phyloP scores from a whole-genome alignment of 2,329 filamentous ascomycete genomes.

The Xenoacremonium recifei region DNA sequence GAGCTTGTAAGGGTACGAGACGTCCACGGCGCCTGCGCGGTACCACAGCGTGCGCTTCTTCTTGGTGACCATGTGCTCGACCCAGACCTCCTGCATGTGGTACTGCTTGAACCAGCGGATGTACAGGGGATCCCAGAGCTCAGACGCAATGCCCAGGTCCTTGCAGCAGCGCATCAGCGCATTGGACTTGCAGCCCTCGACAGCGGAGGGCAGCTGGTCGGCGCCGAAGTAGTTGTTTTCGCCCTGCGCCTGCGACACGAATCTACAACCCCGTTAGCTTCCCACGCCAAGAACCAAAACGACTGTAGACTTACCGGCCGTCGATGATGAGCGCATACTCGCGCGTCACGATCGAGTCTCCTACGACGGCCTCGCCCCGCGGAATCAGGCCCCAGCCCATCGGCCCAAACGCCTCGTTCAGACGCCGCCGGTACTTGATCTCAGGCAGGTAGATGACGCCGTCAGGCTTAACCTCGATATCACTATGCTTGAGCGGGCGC shows the following conservation, averaged over 20 bases:
- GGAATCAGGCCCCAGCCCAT: slow-evolving; percentile 95
- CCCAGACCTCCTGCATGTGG: slow-evolving; percentile 78
- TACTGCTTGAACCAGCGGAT: slow-evolving; percentile 78
- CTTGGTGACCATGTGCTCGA: slow-evolving; percentile 83
- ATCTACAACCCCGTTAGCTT: slow-evolving; percentile 47
- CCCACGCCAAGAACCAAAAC: not conserved
- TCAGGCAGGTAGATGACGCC: slow-evolving; percentile 95
- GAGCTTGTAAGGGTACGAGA: slow-evolving; percentile 60
- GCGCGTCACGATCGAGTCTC: slow-evolving; percentile 76
- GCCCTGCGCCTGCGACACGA: slow-evolving; percentile 88
- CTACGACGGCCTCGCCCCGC: slow-evolving; percentile 79
- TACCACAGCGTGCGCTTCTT: slow-evolving; percentile 87
- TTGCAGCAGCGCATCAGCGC: slow-evolving; percentile 98
- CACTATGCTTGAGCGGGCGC: slow-evolving; percentile 63
- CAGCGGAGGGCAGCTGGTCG: slow-evolving; percentile 88
- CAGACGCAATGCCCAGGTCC: slow-evolving; percentile 89
- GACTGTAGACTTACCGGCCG: slow-evolving; percentile 64
- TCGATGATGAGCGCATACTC: slow-evolving; percentile 91
- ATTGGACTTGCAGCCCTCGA: slow-evolving; percentile 97
- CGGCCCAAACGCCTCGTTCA: slow-evolving; percentile 90
- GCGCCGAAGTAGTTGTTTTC: slow-evolving; percentile 92
- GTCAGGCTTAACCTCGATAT: slow-evolving; percentile 97
- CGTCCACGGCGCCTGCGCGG: slow-evolving; percentile 72
- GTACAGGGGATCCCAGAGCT: slow-evolving; percentile 94
- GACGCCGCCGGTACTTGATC: slow-evolving; percentile 92